A percentile compares a stretch with the other conserved stretches of the same genome.
Conservation (phyloP, 164 flowering plant species). For the Tetracentron sinense region DNA sequence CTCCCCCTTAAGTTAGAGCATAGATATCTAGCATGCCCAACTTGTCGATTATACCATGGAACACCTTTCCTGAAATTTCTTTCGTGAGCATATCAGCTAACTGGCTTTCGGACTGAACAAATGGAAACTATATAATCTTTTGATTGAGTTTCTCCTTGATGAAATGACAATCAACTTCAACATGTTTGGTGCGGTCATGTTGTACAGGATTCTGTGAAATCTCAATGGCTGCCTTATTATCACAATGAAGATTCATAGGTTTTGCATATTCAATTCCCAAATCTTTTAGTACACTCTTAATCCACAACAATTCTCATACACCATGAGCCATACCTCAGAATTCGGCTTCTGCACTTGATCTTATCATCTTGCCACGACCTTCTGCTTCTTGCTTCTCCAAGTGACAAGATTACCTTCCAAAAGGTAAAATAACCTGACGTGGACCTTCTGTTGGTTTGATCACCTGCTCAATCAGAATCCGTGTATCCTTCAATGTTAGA, state of each 20-base stretch:
- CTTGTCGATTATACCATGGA: no score
- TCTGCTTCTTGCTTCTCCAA: no score
- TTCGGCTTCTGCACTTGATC: conserved; percentile 6
- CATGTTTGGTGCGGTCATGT: no score
- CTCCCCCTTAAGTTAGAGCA: no score
- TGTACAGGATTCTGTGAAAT: conserved; percentile 7
- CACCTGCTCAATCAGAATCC: not conserved
- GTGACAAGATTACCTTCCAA: not conserved
- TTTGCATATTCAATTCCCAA: not conserved
- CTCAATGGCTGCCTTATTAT: conserved; percentile 4
- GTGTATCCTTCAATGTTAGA: conserved; percentile 9
- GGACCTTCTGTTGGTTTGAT: not conserved
- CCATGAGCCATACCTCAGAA: conserved; percentile 4
- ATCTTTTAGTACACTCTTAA: not conserved
- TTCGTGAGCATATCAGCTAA: conserved; percentile 9
- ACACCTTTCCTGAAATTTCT: not conserved
- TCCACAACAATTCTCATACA: not conserved
- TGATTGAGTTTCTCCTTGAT: not conserved
- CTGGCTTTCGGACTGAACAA: not conserved
- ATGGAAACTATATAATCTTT: not conserved
- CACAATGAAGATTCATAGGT: not conserved
- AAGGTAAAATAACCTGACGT: not conserved
- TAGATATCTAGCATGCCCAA: no score
- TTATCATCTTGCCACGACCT: not conserved
- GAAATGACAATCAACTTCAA: not conserved